Conservation (phyloP, 2,329 filamentous ascomycete species). For the Paracamarosporium sp. region DNA sequence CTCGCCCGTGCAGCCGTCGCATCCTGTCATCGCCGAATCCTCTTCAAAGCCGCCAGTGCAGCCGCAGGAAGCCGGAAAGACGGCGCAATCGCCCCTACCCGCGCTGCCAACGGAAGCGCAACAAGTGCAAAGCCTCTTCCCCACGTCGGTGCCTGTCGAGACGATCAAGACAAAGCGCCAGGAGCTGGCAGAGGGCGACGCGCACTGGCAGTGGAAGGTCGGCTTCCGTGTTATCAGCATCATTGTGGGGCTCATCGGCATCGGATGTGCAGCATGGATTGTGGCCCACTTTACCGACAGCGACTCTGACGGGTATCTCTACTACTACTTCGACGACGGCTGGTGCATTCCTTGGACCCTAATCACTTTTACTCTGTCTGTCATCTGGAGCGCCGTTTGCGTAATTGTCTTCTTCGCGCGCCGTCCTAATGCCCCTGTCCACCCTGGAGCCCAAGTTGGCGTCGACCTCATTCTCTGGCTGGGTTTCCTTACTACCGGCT, state of each 20-base stretch:
- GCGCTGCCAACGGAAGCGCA: conserved; percentile 1
- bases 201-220: conserved; percentile 42
- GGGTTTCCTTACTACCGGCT: conserved; percentile 32
- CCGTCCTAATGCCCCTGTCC: conserved; percentile 30
- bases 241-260: conserved; percentile 36
- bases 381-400: conserved; percentile 39
- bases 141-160: background rate
- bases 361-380: conserved; percentile 37
- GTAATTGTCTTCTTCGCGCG: conserved; percentile 33
- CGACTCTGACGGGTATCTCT: background rate
- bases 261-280: conserved; percentile 38
- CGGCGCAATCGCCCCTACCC: background rate
- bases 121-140: background rate
- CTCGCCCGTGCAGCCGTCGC: conserved; percentile 1
- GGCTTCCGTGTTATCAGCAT: conserved; percentile 27
- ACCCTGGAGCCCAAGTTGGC: conserved; percentile 43
- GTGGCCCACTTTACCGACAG: conserved; percentile 10
- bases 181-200: conserved; percentile 34
- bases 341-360: conserved; percentile 28
- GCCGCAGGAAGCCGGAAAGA: background rate
- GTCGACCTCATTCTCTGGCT: conserved; percentile 47
- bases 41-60: background rate
- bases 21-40: background rate
- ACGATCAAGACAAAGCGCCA: conserved; percentile 23
- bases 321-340: conserved; percentile 20